A percentile compares a stretch with the other conserved stretches of the same genome.
Conservation (phyloP, 306 rosid genomes). For the Mimosa bimucronata region DNA sequence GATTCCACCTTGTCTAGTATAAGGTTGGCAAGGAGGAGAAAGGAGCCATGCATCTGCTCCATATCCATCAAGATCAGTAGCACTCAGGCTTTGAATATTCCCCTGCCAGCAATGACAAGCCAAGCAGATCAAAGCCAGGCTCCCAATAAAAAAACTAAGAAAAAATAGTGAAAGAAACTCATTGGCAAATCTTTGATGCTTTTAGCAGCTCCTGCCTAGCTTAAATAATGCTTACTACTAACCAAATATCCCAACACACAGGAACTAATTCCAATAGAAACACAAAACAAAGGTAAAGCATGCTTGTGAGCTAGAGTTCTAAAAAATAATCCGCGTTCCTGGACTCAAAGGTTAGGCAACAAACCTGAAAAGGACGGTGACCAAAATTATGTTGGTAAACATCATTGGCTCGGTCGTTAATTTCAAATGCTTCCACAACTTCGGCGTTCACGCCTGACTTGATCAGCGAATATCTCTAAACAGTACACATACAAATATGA, state of each 20-base stretch:
- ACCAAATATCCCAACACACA: not conserved
- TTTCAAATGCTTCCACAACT: conserved; percentile 85
- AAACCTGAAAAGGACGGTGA: conserved; percentile 91
- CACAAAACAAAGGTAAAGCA: not conserved
- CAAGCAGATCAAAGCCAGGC: conserved; percentile 16
- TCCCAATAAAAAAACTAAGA: not conserved
- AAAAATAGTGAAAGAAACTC: not conserved
- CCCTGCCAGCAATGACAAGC: conserved; percentile 53
- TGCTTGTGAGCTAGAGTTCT: not conserved
- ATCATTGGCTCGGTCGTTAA: conserved; percentile 86
- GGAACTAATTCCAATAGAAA: not conserved
- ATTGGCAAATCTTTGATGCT: not conserved
- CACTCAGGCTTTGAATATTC: conserved; percentile 82
- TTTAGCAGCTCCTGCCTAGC: not conserved
- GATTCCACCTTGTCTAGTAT: conserved; percentile 84
- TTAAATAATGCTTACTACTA: not conserved
- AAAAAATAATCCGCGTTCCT: not conserved
- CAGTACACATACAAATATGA: not conserved
- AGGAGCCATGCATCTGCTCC: conserved; percentile 86
- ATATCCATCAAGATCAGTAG: conserved; percentile 73
- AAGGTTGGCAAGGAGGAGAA: conserved; percentile 99
- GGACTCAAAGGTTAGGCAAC: not conserved
- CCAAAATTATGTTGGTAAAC: conserved; percentile 79
- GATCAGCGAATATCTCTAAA: conserved; percentile 77
- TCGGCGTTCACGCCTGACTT: conserved; percentile 62